Percentiles rank a stretch among this genome's conserved stretches.
Conservation (phyloP, 768 basidiomycete species). For the Russula vinacea region DNA sequence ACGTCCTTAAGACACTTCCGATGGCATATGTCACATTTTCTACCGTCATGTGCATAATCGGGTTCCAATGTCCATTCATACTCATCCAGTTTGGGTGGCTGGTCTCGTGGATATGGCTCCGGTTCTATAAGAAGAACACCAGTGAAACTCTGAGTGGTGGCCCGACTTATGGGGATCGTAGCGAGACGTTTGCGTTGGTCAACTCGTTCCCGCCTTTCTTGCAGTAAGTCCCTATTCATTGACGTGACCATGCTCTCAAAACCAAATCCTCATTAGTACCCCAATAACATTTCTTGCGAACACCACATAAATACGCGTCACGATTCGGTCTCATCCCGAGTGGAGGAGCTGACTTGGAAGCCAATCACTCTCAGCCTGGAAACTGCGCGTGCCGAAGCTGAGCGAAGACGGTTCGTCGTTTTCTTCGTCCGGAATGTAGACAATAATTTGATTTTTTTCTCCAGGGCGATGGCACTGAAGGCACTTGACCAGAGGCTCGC, state of each 20-base stretch:
- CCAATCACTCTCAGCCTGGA: slow-evolving; percentile 72
- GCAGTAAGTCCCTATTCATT: slow-evolving; percentile 53
- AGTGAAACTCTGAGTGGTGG: slow-evolving; percentile 59
- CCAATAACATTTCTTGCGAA: slow-evolving; percentile 69
- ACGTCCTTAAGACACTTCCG: slow-evolving; percentile 67
- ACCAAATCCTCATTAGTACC: slow-evolving; percentile 45
- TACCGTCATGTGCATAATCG: slow-evolving; percentile 75
- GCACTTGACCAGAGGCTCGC: slow-evolving; percentile 93
- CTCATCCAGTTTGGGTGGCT: slow-evolving; percentile 99
- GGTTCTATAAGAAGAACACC: slow-evolving; percentile 91
- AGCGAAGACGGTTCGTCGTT: slow-evolving; percentile 74
- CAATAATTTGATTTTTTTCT: slow-evolving; percentile 8
- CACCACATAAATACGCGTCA: slow-evolving; percentile 59
- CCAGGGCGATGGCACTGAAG: slow-evolving; percentile 93
- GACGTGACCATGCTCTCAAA: slow-evolving; percentile 1
- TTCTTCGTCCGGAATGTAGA: slow-evolving; percentile 5
- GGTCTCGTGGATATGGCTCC: slow-evolving; percentile 89
- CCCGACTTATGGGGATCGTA: slow-evolving; percentile 85
- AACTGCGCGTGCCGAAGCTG: slow-evolving; percentile 94
- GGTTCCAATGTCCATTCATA: slow-evolving; percentile 87
- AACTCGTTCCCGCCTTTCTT: slow-evolving; percentile 96
- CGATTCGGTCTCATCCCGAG: slow-evolving; percentile 74
- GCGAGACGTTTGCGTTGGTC: slow-evolving; percentile 92
- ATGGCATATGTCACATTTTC: slow-evolving; percentile 92
- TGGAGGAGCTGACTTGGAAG: slow-evolving; percentile 61